Percentiles rank a stretch among this genome's conserved stretches.
phyloP scores from a whole-genome alignment of 164 flowering plant species.

The Magnolia changhungtana region DNA sequence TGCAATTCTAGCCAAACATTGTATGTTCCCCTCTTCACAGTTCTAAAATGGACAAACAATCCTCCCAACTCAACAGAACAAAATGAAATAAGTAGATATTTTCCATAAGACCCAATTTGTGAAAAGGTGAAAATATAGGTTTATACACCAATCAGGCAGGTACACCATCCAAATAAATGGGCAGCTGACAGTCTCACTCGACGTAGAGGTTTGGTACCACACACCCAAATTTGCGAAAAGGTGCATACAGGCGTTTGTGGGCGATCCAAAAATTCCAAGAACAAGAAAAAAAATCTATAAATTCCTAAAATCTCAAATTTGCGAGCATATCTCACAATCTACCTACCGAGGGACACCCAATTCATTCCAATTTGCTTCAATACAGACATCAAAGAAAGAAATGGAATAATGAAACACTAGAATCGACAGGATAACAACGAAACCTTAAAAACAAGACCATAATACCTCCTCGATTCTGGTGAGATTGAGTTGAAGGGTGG shows the following conservation, averaged over 20 bases:
- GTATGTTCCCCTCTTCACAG: background rate
- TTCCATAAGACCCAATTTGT: background rate
- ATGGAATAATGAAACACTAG: background rate
- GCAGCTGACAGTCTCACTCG: background rate
- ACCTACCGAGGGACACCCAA: background rate
- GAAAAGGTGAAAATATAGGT: background rate
- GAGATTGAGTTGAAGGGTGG: constrained; percentile 74
- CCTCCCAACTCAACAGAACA: background rate
- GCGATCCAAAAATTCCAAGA: background rate
- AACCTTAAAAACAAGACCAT: background rate
- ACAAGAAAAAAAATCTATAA: background rate
- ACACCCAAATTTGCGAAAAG: background rate
- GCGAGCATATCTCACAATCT: background rate
- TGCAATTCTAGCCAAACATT: background rate
- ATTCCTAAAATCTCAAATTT: background rate
- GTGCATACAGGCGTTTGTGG: background rate
- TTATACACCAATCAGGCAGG: background rate
- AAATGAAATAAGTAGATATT: too few species aligned
- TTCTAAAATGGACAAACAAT: background rate
- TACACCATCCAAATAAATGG: background rate
- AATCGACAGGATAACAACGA: background rate
- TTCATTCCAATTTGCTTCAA: background rate
- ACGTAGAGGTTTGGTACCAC: background rate
- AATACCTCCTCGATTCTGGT: constrained; percentile 75
- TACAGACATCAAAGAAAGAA: background rate